A percentile compares a stretch with the other conserved stretches of the same genome.
phyloP scores from a whole-genome alignment of 1,284 basidiomycete genomes.

The Ustilago vetiveriae region DNA sequence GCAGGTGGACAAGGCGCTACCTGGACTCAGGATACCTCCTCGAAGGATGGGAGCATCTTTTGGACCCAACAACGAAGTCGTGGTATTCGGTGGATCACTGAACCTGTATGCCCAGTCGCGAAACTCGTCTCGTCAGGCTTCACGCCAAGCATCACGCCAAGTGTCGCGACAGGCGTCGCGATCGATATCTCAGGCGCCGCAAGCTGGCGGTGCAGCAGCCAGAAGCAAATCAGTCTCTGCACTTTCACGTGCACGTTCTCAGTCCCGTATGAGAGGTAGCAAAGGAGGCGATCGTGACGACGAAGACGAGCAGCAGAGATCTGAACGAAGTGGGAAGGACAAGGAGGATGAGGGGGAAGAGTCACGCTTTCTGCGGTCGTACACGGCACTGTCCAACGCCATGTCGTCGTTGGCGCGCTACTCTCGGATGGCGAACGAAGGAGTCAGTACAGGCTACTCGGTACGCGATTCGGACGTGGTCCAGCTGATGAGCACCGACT shows the following conservation, averaged over 20 bases:
- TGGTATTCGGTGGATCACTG: constrained; percentile 39
- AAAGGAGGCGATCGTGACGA: constrained; percentile 2
- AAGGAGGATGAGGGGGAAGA: constrained; percentile 22
- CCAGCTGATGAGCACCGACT: constrained; percentile 57
- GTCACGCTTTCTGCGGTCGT: constrained; percentile 54
- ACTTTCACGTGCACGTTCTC: constrained; percentile 12
- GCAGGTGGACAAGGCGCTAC: neutral
- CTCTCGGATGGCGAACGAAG: constrained; percentile 31
- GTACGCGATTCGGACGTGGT: constrained; percentile 57
- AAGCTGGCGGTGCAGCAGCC: neutral
- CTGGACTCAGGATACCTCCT: constrained; percentile 30
- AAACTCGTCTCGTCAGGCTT: constrained; percentile 18
- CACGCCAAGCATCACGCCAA: constrained; percentile 19
- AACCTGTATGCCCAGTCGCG: constrained; percentile 28
- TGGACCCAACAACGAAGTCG: constrained; percentile 45
- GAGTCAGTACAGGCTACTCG: constrained; percentile 32
- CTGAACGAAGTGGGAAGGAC: constrained; percentile 1
- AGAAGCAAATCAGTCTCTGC: constrained; percentile 19
- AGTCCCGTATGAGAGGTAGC: constrained; percentile 5
- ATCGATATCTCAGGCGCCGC: constrained; percentile 18
- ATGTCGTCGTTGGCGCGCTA: constrained; percentile 50
- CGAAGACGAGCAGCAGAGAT: neutral
- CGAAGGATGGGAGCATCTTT: constrained; percentile 46
- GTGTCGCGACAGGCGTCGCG: constrained; percentile 12
- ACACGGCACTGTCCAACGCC: constrained; percentile 52